Evolutionary conservation across 2,329 filamentous ascomycete species (phyloP).

Genomic region (Neonectria ditissima): DNA sequence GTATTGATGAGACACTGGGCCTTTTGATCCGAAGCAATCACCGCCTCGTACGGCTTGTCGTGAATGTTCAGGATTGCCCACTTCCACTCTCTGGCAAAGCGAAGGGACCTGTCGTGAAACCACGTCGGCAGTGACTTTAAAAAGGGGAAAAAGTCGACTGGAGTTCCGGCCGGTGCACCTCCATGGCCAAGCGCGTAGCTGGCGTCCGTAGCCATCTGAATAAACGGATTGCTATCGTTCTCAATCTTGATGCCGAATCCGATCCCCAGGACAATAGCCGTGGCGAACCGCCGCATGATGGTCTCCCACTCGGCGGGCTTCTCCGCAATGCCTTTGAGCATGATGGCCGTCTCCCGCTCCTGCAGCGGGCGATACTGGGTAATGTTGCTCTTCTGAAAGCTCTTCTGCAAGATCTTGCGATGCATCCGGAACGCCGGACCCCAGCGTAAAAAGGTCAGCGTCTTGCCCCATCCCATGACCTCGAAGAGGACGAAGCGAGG

Average conservation of each 20-base stretch:
- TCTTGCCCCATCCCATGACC: conserved; percentile 60
- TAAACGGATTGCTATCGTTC: conserved; percentile 53
- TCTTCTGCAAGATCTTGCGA: conserved; percentile 57
- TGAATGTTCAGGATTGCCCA: conserved; percentile 55
- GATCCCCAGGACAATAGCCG: conserved; percentile 56
- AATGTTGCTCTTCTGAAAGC: conserved; percentile 55
- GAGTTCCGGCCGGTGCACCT: conserved; percentile 49
- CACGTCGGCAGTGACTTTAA: conserved; percentile 56
- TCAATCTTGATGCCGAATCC: conserved; percentile 57
- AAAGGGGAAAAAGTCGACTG: conserved; percentile 63
- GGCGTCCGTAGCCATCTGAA: conserved; percentile 52
- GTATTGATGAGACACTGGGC: conserved; percentile 46
- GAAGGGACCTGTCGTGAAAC: conserved; percentile 47
- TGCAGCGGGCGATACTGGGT: conserved; percentile 51
- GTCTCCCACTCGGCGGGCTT: conserved; percentile 52
- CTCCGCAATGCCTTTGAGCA: conserved; percentile 48
- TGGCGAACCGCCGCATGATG: conserved; percentile 53
- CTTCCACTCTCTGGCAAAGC: conserved; percentile 46
- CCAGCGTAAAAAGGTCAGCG: conserved; percentile 58
- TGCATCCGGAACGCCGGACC: conserved; percentile 58
- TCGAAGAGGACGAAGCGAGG: conserved; percentile 59
- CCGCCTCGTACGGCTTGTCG: conserved; percentile 56
- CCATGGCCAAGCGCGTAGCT: conserved; percentile 46
- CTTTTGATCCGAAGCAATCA: conserved; percentile 46
- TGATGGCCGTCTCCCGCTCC: conserved; percentile 47